These are phyloP conservation scores for Trypanosoma scelopori DNA, from an alignment of 208 protist species.

Conservation along the genomic window DNA sequence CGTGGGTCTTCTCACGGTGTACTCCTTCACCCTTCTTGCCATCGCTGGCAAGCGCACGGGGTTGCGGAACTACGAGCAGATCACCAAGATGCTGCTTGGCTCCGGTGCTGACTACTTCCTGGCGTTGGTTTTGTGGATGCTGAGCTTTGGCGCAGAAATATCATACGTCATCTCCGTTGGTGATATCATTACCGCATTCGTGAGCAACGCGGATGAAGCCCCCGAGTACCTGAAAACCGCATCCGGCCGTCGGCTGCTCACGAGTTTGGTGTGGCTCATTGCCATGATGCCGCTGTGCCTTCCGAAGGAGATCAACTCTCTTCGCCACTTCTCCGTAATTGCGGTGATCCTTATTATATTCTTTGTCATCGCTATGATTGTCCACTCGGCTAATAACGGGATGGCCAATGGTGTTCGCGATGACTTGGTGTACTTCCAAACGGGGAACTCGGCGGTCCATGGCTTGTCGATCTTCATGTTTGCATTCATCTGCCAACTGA, in stretches of 20 bases:
- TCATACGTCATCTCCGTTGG: constrained; percentile 57
- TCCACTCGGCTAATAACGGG: constrained; percentile 23
- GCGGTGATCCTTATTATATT: constrained; percentile 48
- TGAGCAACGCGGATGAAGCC: constrained; percentile 24
- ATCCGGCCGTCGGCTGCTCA: constrained; percentile 35
- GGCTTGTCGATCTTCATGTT: constrained; percentile 55
- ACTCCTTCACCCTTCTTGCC: constrained; percentile 51
- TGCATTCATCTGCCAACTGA: constrained; percentile 64
- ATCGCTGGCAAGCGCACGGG: constrained; percentile 37
- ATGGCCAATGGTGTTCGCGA: constrained; percentile 30
- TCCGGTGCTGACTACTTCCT: constrained; percentile 51
- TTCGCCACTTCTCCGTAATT: constrained; percentile 53
- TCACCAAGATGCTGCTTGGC: constrained; percentile 47
- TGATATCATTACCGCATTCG: constrained; percentile 45
- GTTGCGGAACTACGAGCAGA: constrained; percentile 55
- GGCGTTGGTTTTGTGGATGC: constrained; percentile 43
- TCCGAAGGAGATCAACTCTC: constrained; percentile 65
- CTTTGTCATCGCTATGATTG: constrained; percentile 41
- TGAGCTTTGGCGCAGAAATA: constrained; percentile 61
- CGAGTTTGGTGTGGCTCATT: constrained; percentile 37
- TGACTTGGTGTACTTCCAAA: constrained; percentile 39
- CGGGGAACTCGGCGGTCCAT: constrained; percentile 40
- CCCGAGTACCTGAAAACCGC: constrained; percentile 25
- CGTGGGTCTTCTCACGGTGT: constrained; percentile 52
- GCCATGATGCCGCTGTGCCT: constrained; percentile 60